Evolutionary conservation across 768 basidiomycete species (phyloP).

Genomic region (Termitomyces sp.): DNA sequence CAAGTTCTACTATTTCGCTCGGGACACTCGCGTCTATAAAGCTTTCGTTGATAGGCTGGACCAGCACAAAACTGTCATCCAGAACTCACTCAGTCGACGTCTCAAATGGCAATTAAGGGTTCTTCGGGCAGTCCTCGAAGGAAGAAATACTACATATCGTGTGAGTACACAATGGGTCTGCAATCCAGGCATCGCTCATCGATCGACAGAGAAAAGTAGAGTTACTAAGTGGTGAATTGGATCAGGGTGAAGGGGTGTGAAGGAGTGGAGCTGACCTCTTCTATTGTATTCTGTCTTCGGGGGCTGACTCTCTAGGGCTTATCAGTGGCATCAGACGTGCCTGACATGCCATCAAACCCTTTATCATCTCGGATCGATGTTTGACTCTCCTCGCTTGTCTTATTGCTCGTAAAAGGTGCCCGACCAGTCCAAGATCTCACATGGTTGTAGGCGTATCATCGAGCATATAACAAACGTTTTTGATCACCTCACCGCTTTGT

Average conservation of each 20-base stretch:
- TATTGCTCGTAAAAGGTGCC: conserved; percentile 78
- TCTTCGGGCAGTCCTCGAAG: conserved; percentile 58
- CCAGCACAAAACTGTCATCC: conserved; percentile 38
- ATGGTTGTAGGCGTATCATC: conserved; percentile 69
- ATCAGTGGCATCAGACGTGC: not conserved
- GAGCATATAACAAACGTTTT: conserved; percentile 52
- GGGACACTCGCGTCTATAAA: conserved; percentile 83
- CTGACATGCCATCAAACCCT: not conserved
- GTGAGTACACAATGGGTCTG: conserved; percentile 31
- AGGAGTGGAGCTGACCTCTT: conserved; percentile 5
- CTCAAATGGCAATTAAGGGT: conserved; percentile 69
- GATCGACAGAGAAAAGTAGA: conserved; percentile 55
- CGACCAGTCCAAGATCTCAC: conserved; percentile 50
- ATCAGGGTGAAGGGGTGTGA: conserved; percentile 53
- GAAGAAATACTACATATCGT: conserved; percentile 58
- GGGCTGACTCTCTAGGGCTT: conserved; percentile 12
- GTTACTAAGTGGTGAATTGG: conserved; percentile 53
- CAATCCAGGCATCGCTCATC: conserved; percentile 2
- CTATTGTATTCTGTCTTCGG: conserved; percentile 5
- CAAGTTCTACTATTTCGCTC: conserved; percentile 88
- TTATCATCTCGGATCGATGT: not conserved
- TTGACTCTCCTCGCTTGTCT: not conserved
- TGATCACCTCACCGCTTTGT: not conserved
- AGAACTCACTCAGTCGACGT: conserved; percentile 43
- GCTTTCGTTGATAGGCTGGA: conserved; percentile 52